Conservation (phyloP, 805 yeast genomes). For the Blastobotrys chiropterorum region DNA sequence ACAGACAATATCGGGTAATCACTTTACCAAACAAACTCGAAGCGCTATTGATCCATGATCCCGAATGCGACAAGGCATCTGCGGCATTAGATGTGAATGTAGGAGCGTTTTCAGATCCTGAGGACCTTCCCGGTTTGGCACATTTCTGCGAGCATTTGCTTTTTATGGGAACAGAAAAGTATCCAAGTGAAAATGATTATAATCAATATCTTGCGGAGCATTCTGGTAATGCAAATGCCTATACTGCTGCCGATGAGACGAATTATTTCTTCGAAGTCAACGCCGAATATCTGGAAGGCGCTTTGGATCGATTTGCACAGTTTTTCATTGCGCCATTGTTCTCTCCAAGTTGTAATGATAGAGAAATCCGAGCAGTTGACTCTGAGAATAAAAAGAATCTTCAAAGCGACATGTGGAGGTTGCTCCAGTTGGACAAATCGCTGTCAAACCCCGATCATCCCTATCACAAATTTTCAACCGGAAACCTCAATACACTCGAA, state of each 20-base stretch:
- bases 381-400: slow-evolving; percentile 92
- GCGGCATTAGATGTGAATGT: slow-evolving; percentile 69
- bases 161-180: slow-evolving; percentile 74
- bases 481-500: slow-evolving; percentile 71
- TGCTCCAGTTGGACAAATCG: slow-evolving; percentile 76
- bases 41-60: slow-evolving; percentile 69
- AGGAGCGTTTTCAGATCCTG: slow-evolving; percentile 80
- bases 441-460: slow-evolving; percentile 75
- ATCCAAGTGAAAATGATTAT: slow-evolving; percentile 70
- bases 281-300: slow-evolving; percentile 72
- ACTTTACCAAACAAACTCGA: slow-evolving; percentile 63
- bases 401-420: slow-evolving; percentile 85
- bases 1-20: slow-evolving; percentile 66
- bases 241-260: slow-evolving; percentile 81
- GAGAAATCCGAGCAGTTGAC: slow-evolving; percentile 92
- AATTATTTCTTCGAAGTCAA: slow-evolving; percentile 86
- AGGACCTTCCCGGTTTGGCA: slow-evolving; percentile 68
- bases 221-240: slow-evolving; percentile 88
- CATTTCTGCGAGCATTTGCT: slow-evolving; percentile 84
- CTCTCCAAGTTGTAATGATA: slow-evolving; percentile 64
- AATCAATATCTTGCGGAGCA: slow-evolving; percentile 70
- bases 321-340: slow-evolving; percentile 86
- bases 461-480: slow-evolving; percentile 82
- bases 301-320: slow-evolving; percentile 87
- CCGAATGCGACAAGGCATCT: slow-evolving; percentile 55